Percentiles rank a stretch among this genome's conserved stretches.
phyloP scores from a whole-genome alignment of 2,329 filamentous ascomycete genomes.

The Exophiala sp. region DNA sequence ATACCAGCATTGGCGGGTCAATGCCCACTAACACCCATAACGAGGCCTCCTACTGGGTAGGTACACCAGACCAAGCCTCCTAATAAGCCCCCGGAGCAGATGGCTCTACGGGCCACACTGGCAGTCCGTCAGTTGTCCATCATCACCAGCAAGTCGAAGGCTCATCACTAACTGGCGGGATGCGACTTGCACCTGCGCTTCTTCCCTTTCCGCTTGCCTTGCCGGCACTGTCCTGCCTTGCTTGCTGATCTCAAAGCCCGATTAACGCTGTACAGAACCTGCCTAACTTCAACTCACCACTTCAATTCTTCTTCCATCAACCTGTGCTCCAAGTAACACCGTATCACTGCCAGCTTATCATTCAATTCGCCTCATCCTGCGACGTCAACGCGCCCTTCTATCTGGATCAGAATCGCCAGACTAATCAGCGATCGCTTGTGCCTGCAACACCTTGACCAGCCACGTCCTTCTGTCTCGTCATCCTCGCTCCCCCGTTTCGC shows the following conservation, averaged over 20 bases:
- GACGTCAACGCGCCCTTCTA: slow-evolving; percentile 9
- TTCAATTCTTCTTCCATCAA: slow-evolving; percentile 7
- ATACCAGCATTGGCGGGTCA: too few species aligned
- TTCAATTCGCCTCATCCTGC: background rate
- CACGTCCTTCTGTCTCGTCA: slow-evolving; percentile 12
- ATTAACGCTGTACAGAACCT: slow-evolving; percentile 4
- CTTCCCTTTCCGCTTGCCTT: background rate
- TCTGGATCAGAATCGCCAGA: slow-evolving; percentile 6
- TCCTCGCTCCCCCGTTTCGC: slow-evolving; percentile 16
- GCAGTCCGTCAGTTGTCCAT: background rate
- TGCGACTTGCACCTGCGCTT: background rate
- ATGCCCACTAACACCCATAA: background rate
- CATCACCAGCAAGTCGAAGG: background rate
- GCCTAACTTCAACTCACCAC: slow-evolving; percentile 8
- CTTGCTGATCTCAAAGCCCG: slow-evolving; percentile 13
- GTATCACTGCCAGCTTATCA: slow-evolving; percentile 6
- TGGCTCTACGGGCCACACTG: background rate
- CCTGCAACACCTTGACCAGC: slow-evolving; percentile 6
- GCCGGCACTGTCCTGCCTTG: too few species aligned
- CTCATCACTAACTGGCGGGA: background rate
- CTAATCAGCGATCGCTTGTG: slow-evolving; percentile 7
- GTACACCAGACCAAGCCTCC: background rate
- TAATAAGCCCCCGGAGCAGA: background rate
- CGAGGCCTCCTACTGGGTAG: background rate
- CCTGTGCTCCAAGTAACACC: slow-evolving; percentile 7